Percentiles rank a stretch among this genome's conserved stretches.
Evolutionary conservation across 2,329 filamentous ascomycete species (phyloP).

Genomic region (Pestalotiopsis sp.): DNA sequence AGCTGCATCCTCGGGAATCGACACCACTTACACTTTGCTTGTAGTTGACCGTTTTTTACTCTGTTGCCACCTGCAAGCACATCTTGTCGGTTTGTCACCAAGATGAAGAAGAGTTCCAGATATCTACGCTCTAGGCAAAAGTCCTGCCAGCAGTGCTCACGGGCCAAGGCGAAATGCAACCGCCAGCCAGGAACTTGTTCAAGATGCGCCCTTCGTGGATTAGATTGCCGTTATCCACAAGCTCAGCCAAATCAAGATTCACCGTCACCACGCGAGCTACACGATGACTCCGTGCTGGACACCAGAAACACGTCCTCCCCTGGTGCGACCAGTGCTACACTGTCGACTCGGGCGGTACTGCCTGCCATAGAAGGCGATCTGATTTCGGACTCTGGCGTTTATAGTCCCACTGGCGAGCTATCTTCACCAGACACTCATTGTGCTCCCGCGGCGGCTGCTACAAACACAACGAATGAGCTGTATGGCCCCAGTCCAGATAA

Average conservation of each 20-base stretch:
- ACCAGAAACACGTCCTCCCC: not conserved
- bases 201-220: conserved; percentile 32
- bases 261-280: not conserved
- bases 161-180: conserved; percentile 43
- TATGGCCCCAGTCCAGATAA: not conserved
- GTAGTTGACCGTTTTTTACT: too few relatives aligned
- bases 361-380: too few relatives aligned
- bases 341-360: too few relatives aligned
- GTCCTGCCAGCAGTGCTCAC: conserved; percentile 39
- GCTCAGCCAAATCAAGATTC: not conserved
- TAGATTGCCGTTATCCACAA: conserved; percentile 33
- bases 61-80: not conserved
- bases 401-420: too few relatives aligned
- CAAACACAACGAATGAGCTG: too few relatives aligned
- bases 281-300: not conserved
- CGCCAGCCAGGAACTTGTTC: conserved; percentile 33
- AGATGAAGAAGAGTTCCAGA: conserved; percentile 27
- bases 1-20: too few relatives aligned
- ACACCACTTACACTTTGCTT: too few relatives aligned
- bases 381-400: too few relatives aligned
- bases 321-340: not conserved
- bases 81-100: not conserved
- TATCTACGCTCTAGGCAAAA: conserved; percentile 43
- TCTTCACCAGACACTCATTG: not conserved
- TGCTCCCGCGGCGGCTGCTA: not conserved